Conservation (phyloP, 2,329 filamentous ascomycete genomes). For the Bipolaris bicolor region DNA sequence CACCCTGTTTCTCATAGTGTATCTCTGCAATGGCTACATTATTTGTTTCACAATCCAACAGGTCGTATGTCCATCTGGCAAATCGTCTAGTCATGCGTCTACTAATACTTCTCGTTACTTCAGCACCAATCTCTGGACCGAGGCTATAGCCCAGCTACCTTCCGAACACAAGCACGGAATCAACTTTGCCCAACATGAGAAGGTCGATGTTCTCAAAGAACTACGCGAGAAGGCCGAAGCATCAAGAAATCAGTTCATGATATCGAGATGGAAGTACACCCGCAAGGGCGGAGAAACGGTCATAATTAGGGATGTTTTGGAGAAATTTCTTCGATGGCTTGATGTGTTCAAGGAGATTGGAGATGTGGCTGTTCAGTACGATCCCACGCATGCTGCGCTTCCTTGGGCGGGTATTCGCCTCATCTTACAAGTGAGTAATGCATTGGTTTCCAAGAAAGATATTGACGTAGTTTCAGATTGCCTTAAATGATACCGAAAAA, state of each 20-base stretch:
- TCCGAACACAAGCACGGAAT: conserved; percentile 22
- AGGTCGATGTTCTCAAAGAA: conserved; percentile 24
- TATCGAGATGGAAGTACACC: conserved; percentile 22
- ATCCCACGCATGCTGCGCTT: conserved; percentile 42
- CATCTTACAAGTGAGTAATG: conserved; percentile 37
- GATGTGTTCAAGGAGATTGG: conserved; percentile 41
- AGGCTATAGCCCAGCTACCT: conserved; percentile 4
- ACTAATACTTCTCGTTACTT: neutral
- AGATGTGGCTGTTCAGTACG: conserved; percentile 39
- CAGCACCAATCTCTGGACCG: neutral
- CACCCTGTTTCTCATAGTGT: neutral
- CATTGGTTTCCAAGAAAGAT: neutral
- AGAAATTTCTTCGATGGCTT: conserved; percentile 35
- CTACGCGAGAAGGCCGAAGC: conserved; percentile 17
- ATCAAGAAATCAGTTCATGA: conserved; percentile 13
- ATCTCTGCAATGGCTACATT: neutral
- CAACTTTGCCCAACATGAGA: conserved; percentile 21
- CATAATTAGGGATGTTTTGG: conserved; percentile 39
- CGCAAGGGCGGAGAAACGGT: conserved; percentile 22
- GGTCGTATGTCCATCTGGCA: neutral
- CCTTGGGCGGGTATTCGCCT: conserved; percentile 44
- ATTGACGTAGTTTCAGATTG: neutral
- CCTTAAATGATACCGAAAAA: neutral
- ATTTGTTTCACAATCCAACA: neutral
- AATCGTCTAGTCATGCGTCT: neutral